A percentile compares a stretch with the other conserved stretches of the same genome.
These are phyloP conservation scores for Diaporthe velutina DNA, from an alignment of 2,329 filamentous ascomycete species.

Conservation along the genomic window DNA sequence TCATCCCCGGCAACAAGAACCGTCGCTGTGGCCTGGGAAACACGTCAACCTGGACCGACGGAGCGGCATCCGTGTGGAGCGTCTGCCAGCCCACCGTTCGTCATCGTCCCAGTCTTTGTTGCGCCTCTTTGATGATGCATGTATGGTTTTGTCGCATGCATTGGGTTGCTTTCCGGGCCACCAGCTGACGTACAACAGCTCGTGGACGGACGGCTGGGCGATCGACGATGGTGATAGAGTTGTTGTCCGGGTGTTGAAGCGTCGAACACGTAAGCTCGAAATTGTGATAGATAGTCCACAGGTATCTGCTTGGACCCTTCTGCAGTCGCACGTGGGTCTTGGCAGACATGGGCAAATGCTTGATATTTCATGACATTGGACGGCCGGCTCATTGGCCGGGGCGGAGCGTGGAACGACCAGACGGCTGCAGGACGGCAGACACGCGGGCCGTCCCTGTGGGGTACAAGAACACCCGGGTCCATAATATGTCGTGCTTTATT, in stretches of 20 bases:
- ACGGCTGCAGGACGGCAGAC: not conserved
- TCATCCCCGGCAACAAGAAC: not conserved
- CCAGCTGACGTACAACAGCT: not conserved
- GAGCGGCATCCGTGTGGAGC: not conserved
- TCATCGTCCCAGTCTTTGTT: not conserved
- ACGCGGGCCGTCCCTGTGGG: not conserved
- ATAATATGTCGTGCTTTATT: not conserved
- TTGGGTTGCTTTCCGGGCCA: not conserved
- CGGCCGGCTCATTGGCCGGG: not conserved
- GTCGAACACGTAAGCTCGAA: conserved; percentile 7
- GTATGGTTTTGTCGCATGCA: not conserved
- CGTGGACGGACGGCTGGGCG: not conserved
- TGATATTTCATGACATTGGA: not conserved
- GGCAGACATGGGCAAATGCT: not conserved
- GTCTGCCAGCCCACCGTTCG: not conserved
- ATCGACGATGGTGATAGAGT: conserved; percentile 2
- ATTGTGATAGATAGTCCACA: not conserved
- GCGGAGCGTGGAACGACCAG: too few species aligned
- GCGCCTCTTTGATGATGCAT: not conserved
- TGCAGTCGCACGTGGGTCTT: not conserved
- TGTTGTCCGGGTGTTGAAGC: not conserved
- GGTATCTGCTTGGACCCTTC: not conserved
- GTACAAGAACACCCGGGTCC: not conserved
- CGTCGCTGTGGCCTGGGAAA: not conserved
- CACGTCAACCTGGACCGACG: not conserved